Evolutionary conservation across 2,329 filamentous ascomycete species (phyloP), one percentile per base, ranked within the genome.

Genomic region (Monilinia fructigena): DNA sequence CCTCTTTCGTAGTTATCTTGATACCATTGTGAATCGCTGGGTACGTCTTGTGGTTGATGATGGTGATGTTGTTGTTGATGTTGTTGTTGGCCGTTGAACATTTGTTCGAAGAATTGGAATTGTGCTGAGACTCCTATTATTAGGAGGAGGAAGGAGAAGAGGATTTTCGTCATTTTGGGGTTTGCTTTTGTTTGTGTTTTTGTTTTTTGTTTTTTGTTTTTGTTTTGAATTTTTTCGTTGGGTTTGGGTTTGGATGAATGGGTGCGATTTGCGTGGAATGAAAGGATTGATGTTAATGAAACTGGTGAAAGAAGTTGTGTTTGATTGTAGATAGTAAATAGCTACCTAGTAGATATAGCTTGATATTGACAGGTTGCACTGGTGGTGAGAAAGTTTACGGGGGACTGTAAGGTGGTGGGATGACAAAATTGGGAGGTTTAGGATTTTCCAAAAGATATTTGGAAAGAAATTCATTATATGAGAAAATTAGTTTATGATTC

Each of bases 81-180:
- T 67, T 83, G 70, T 71, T 86, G 84, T 68, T 83, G 82, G 71
- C 86, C 86, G 73, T 87, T 85, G 78, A 99, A 98, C 92, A 98
- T 97, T 74, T 98, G 92, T 77, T 97, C 93, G 80, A 98, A 99
- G 85, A 99, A 97, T 76, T 92, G 90, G 78, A 98, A 98, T 79
- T 98, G 94, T 14, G 92, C 92, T 66, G 84, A 81, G 4, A 83
- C 87, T 20, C 80, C 74, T 42, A 86, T 78, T 69, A 85, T 79
- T 67, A 91, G 75, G 38, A 92, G 77, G 60, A 90, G 80, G 20
- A 92, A 76, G 11, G 70, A 71, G 55, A 48, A 77, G 55, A 77
- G 61, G 8, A 72, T 61, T 42, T 72, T 71, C 58, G 72, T 54
- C 75, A 76, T 76, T 64, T 66, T 69, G 31, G 28, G 28, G 28